Conservation (phyloP, 768 basidiomycete genomes). For the Kwoniella mangroviensis region DNA sequence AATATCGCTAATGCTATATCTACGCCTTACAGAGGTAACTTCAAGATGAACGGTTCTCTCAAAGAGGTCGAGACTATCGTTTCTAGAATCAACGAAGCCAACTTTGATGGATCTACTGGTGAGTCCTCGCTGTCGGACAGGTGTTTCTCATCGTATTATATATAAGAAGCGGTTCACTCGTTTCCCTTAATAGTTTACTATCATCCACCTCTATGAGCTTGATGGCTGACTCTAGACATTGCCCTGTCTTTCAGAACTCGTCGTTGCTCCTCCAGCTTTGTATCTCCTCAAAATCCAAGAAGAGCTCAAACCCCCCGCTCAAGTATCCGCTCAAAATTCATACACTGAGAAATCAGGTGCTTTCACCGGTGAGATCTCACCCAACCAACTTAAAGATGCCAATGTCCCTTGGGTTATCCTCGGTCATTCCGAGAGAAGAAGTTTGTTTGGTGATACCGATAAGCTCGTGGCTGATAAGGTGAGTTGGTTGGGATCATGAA, state of each 20-base stretch:
- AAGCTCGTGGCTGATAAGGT: constrained; percentile 77
- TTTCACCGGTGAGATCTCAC: constrained; percentile 95
- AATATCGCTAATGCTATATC: neutral
- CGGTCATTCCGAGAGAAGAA: constrained; percentile 95
- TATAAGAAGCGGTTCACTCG: too few relatives aligned
- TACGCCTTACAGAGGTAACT: constrained; percentile 77
- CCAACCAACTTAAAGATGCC: constrained; percentile 83
- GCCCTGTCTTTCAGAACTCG: constrained; percentile 69
- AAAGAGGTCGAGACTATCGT: constrained; percentile 71
- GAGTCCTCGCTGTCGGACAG: constrained; percentile 42
- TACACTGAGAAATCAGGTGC: constrained; percentile 84
- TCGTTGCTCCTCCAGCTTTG: constrained; percentile 86
- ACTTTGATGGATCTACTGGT: constrained; percentile 79
- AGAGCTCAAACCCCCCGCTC: constrained; percentile 68
- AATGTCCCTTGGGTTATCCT: constrained; percentile 88
- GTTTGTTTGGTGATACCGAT: constrained; percentile 86
- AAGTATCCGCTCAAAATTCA: constrained; percentile 89
- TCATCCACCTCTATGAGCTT: too few relatives aligned
- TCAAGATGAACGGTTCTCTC: constrained; percentile 88
- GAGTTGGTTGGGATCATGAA: neutral
- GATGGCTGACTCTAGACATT: neutral
- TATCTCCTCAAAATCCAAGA: constrained; percentile 79
- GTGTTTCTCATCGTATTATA: neutral
- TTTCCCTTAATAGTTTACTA: too few relatives aligned
- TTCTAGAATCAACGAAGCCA: constrained; percentile 73